Percentiles rank a stretch among this genome's conserved stretches.
These are phyloP conservation scores for Verticillium nonalfalfae DNA, from an alignment of 2,329 filamentous ascomycete genomes.

Conservation along the genomic window DNA sequence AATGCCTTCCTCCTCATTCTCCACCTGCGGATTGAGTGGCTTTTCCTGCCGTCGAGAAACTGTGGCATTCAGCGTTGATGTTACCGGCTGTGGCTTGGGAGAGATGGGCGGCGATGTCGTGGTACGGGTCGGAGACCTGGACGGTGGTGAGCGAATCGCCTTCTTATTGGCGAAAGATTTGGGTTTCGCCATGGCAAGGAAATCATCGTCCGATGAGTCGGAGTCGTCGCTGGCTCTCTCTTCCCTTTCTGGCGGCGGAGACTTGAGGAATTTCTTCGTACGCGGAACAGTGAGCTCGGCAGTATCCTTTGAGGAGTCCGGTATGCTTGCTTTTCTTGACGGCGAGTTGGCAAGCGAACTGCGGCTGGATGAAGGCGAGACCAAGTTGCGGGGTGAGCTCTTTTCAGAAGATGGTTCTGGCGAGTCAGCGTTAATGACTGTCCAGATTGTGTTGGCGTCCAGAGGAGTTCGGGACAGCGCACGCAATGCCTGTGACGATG, in stretches of 20 bases:
- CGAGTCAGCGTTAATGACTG: constrained; percentile 30
- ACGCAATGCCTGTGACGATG: constrained; percentile 47
- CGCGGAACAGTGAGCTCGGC: not conserved
- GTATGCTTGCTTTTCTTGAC: not conserved
- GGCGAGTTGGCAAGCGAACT: not conserved
- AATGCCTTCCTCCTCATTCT: constrained; percentile 27
- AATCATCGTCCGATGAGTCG: constrained; percentile 32
- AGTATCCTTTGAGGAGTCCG: not conserved
- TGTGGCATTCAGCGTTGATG: not conserved
- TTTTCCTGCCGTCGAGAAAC: not conserved
- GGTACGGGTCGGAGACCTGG: constrained; percentile 3
- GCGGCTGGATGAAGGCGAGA: not conserved
- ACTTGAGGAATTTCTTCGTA: not conserved
- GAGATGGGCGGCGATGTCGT: constrained; percentile 1
- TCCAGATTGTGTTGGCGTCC: constrained; percentile 48
- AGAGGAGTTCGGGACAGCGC: constrained; percentile 43
- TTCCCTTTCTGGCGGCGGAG: not conserved
- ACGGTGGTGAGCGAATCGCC: constrained; percentile 8
- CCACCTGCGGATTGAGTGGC: constrained; percentile 3
- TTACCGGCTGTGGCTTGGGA: not conserved
- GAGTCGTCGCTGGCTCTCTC: constrained; percentile 15
- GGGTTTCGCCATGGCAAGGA: constrained; percentile 31
- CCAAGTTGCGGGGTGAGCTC: not conserved
- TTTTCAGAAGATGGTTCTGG: constrained; percentile 4
- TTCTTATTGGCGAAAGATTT: constrained; percentile 22